Evolutionary conservation across 768 basidiomycete genomes (phyloP).

Genomic region (Rhizopogon roseolus): DNA sequence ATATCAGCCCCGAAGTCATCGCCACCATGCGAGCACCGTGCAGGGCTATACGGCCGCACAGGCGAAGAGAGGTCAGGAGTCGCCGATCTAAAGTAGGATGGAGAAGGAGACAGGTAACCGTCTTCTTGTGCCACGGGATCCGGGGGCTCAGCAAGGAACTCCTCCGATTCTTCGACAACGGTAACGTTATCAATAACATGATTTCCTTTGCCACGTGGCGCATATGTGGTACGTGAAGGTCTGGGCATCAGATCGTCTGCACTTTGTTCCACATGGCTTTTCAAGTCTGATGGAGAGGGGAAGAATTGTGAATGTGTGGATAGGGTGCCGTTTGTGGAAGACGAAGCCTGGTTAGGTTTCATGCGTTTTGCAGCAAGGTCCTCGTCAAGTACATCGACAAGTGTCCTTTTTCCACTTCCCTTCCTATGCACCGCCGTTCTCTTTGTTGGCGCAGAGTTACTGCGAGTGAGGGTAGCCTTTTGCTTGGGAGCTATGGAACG

Average conservation of each 20-base stretch:
- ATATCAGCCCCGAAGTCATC: slow-evolving; percentile 50
- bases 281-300: slow-evolving; percentile 4
- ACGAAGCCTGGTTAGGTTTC: slow-evolving; percentile 28
- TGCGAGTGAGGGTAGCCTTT: slow-evolving; percentile 19
- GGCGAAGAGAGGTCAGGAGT: slow-evolving; percentile 70
- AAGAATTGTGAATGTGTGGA: slow-evolving; percentile 37
- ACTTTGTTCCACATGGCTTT: slow-evolving; percentile 6
- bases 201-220: slow-evolving; percentile 39
- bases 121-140: slow-evolving; percentile 67
- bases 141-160: slow-evolving; percentile 32
- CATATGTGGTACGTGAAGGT: slow-evolving; percentile 28
- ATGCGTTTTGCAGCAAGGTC: slow-evolving; percentile 53
- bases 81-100: slow-evolving; percentile 41
- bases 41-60: slow-evolving; percentile 22
- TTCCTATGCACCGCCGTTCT: slow-evolving; percentile 36
- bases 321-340: slow-evolving; percentile 8
- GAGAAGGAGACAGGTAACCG: slow-evolving; percentile 74
- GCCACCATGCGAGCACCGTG: slow-evolving; percentile 5
- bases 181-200: slow-evolving; percentile 35
- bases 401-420: slow-evolving; percentile 71
- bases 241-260: slow-evolving; percentile 14
- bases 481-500: slow-evolving; percentile 20
- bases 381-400: slow-evolving; percentile 65
- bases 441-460: slow-evolving; percentile 24
- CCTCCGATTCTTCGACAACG: slow-evolving; percentile 33